Percentiles rank a stretch among this genome's conserved stretches.
These are phyloP conservation scores for Colletotrichum falcatum DNA, from an alignment of 2,329 filamentous ascomycete genomes.

Conservation along the genomic window DNA sequence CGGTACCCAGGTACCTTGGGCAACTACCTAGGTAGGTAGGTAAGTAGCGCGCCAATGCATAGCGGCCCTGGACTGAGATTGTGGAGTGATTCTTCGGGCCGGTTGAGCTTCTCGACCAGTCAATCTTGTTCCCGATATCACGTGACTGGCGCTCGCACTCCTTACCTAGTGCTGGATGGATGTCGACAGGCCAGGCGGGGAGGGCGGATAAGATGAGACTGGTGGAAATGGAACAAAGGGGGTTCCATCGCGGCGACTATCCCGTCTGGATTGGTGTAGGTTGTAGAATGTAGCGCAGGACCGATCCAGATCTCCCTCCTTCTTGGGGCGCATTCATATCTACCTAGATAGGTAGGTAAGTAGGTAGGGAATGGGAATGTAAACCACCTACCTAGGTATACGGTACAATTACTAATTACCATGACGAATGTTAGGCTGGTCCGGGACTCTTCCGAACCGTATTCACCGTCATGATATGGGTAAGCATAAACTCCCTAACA, in stretches of 20 bases:
- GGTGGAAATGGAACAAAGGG: not conserved
- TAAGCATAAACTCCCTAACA: too few species aligned
- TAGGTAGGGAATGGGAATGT: too few species aligned
- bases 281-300: not conserved
- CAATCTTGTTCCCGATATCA: not conserved
- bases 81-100: not conserved
- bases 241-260: slow-evolving; percentile 14
- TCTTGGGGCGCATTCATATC: not conserved
- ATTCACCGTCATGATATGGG: not conserved
- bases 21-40: too few species aligned
- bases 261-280: slow-evolving; percentile 6
- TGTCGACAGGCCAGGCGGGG: not conserved
- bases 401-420: not conserved
- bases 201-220: not conserved
- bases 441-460: not conserved
- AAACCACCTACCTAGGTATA: too few species aligned
- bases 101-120: not conserved
- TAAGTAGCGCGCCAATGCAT: not conserved
- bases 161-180: not conserved
- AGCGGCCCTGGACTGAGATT: not conserved
- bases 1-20: too few species aligned
- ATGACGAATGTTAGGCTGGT: not conserved
- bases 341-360: not conserved
- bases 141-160: not conserved
- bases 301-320: slow-evolving; percentile 6